Base-by-base conservation (phyloP, 2,329 filamentous ascomycete genomes). In the Fusarium sp. region DNA sequence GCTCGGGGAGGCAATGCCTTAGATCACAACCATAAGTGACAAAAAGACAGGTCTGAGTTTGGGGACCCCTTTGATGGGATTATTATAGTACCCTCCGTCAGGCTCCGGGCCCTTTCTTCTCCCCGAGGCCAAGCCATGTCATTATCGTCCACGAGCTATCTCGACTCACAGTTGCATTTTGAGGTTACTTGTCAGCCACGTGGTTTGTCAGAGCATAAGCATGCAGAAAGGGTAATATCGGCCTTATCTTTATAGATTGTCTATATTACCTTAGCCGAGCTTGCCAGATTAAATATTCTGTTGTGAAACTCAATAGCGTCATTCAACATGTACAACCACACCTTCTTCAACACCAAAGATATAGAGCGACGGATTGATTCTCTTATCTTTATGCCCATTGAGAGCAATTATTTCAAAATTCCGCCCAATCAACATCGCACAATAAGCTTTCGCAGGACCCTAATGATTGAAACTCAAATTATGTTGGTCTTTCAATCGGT, bases 51-150 rank as follows among this genome's bases (percentile, higher is more conserved):
- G 4, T 1, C 2, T 22, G 6, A 20, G 22, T 5, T 1, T 24
- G 6, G 12, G 12, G 10, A 14, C 1, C 0, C 3, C 30, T 35
- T 20, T 35, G n/a, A 11, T 4, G 6, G 24, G 30, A 3, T 35
- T 51, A 35, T 11, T 51, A 20, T 24, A 3, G 48, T 15, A 20
- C 17, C 48, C 2, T 51, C 22, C 17, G 48, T 24, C 12, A 35
- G 48, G 8, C 30, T 35, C 22, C 22, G 17, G 17, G 9, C 0
- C 4, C 17, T 11, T 35, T 24, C 24, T 24, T 51, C 48, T 51
- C 22, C 30, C 48, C 48, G 22, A 51, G 22, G 30, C 48, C 30
- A 51, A n/a, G 56, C n/a, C n/a, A n/a, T 30, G 20, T 9, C n/a
- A 28, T 24, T 18, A 26, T 58, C 20, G 32, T 5, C 32, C 6